These are phyloP conservation scores for Botrytis porri DNA, from an alignment of 2,329 filamentous ascomycete species.

Conservation along the genomic window DNA sequence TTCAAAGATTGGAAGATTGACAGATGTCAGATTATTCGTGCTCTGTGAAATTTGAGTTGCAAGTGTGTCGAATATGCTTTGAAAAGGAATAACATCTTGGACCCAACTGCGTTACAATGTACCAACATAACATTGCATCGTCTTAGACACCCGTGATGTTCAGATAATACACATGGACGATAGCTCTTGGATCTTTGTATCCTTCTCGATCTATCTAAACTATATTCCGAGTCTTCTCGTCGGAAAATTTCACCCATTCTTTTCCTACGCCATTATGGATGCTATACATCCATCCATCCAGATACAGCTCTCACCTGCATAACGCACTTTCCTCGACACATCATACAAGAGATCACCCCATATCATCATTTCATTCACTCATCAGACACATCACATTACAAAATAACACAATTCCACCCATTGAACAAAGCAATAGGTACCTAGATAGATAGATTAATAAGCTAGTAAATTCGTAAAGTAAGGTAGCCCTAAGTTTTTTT, in stretches of 20 bases:
- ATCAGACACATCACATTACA: background rate
- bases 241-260: background rate
- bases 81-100: background rate
- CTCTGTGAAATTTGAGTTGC: background rate
- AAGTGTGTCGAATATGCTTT: background rate
- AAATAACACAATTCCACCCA: background rate
- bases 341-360: background rate
- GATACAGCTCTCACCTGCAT: background rate
- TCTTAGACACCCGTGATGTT: background rate
- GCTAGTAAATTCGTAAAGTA: slow-evolving; percentile 12
- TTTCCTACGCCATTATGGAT: background rate
- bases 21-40: background rate
- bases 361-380: background rate
- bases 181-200: background rate
- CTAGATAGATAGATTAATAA: background rate
- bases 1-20: background rate
- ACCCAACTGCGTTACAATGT: background rate
- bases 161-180: background rate
- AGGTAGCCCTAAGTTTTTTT: slow-evolving; percentile 13
- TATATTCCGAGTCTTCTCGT: background rate
- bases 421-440: background rate
- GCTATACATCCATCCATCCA: background rate
- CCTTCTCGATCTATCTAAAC: background rate
- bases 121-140: background rate
- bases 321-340: background rate